phyloP scores from a whole-genome alignment of 805 yeast species.

The Kuraishia borneana region DNA sequence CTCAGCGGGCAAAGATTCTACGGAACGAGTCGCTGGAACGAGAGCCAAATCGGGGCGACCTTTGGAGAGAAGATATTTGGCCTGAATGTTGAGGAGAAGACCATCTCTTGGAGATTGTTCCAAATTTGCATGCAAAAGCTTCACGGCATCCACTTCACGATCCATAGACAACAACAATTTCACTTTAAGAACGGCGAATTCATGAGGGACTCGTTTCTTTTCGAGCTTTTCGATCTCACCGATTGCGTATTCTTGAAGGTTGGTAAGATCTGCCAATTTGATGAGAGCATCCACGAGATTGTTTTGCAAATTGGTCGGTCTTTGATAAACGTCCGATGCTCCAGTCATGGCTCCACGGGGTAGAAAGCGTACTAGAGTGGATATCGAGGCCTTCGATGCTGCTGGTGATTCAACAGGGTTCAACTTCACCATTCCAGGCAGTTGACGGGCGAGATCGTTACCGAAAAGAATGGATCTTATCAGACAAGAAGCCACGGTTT shows the following conservation, averaged over 20 bases:
- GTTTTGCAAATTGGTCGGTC: conserved; percentile 32
- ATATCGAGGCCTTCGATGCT: conserved; percentile 24
- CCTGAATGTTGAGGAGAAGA: conserved; percentile 48
- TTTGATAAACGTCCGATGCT: conserved; percentile 18
- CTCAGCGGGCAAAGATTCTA: conserved; percentile 64
- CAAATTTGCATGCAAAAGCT: conserved; percentile 27
- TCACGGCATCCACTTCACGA: conserved; percentile 37
- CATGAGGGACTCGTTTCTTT: conserved; percentile 5
- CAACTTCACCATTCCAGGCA: conserved; percentile 48
- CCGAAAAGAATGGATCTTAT: conserved; percentile 43
- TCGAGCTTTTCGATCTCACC: conserved; percentile 18
- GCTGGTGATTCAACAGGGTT: conserved; percentile 25
- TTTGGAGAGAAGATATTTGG: conserved; percentile 48
- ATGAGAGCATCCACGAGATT: conserved; percentile 39
- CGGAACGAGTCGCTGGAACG: conserved; percentile 45
- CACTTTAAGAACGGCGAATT: conserved; percentile 26
- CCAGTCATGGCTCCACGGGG: conserved; percentile 39
- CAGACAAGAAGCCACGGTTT: conserved; percentile 44
- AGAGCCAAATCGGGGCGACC: conserved; percentile 44
- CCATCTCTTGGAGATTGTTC: conserved; percentile 40
- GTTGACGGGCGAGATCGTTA: conserved; percentile 40
- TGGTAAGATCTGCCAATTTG: conserved; percentile 26
- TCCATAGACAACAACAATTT: conserved; percentile 26
- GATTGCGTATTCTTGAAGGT: conserved; percentile 27
- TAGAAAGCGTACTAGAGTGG: conserved; percentile 28